Conservation (phyloP, 192 early-diverging fungal species). For the Rhizophagus prolifer region DNA sequence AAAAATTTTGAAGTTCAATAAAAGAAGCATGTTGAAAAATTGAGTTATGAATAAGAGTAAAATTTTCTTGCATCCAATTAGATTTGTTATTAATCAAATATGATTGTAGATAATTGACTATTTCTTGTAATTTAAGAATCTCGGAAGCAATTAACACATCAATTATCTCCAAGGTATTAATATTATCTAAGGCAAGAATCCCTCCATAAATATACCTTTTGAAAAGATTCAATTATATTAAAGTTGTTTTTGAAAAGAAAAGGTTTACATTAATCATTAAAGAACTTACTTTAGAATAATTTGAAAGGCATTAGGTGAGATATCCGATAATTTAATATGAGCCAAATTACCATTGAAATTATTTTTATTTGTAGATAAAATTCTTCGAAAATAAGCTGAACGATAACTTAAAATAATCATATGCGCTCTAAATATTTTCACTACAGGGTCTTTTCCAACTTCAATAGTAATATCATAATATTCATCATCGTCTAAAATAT, state of each 20-base stretch:
- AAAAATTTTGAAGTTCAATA: neutral
- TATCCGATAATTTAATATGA: neutral
- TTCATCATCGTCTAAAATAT: conserved; percentile 6
- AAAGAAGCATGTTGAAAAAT: neutral
- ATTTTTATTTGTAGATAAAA: neutral
- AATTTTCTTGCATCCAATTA: neutral
- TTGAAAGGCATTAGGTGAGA: neutral
- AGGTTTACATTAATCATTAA: no score
- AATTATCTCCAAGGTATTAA: neutral
- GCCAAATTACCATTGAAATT: no score
- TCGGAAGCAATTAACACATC: neutral
- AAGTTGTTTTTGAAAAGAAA: no score
- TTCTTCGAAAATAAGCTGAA: conserved; percentile 2
- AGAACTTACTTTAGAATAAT: no score
- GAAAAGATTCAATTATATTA: no score
- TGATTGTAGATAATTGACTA: neutral
- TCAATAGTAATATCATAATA: conserved; percentile 19
- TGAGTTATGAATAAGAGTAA: neutral
- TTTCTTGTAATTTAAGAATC: neutral
- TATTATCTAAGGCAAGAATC: no score
- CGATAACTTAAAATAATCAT: neutral
- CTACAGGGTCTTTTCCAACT: neutral
- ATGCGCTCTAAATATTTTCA: conserved; percentile 14
- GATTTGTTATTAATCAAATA: neutral
- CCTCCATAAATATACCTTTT: no score